Evolutionary conservation across 164 flowering plant species (phyloP), one percentile per base, ranked within the genome.

Genomic region (Nymphaea thermarum): DNA sequence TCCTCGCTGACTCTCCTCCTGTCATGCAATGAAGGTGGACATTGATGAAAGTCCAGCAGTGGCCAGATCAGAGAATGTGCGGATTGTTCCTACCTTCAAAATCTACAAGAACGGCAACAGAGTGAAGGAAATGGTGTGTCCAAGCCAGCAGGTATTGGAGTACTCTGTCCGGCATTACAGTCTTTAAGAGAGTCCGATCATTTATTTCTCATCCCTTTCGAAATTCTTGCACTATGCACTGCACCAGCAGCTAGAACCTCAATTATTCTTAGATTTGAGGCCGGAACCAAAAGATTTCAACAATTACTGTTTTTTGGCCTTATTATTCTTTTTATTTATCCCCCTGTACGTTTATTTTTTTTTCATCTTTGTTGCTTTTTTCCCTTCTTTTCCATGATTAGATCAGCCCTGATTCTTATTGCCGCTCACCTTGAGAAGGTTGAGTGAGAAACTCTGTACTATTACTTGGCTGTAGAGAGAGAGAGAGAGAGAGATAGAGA

Each of bases 161-260:
- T 77, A 82, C 61, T 84, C 94, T 17, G 94, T 93, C 73, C 86
- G 87, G 82, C 88, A 85, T 76, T 90, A 87, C 80, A 85, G 90
- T 80, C 71, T 82, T 68, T 89, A 82, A 76, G 61, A n/a, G 42
- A 36, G 8, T 51, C 57, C 2, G 57, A 8, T 51, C 57, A 51
- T 4, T 51, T 51, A 51, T 51, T 51, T 51, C 14, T 25, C 36
- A 25, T 25, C 36, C 36, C 36, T 25, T 25, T 25, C 1, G 36
- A 25, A 25, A 25, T 25, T 25, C 36, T 25, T 25, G 36, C 36
- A 25, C 36, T 25, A 25, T 25, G 36, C 36, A 25, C 8, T 51
- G 10, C 8, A 51, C 14, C 57, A 51, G 8, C 57, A 8, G 57
- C 57, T 51, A 51, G 57, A 51, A 8, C 57, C 57, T 51, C 57